These are phyloP conservation scores for Lepidium sativum DNA, from an alignment of 345 rosid species.

Conservation along the genomic window DNA sequence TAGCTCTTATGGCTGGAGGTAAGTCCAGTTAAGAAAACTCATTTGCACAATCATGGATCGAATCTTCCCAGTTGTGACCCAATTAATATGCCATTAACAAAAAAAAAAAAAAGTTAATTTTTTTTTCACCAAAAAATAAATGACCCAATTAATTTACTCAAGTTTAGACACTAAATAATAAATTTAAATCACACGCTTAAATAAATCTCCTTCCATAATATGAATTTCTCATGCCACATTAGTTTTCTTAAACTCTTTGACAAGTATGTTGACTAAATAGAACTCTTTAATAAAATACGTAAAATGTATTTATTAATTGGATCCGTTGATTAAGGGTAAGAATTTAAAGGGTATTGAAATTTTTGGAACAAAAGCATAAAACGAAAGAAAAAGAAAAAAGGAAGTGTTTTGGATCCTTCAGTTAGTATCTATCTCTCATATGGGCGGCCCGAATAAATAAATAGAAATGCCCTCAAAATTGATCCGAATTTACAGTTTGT, in stretches of 20 bases:
- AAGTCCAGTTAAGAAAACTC: too few relatives aligned
- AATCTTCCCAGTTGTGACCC: too few relatives aligned
- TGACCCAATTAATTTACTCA: too few relatives aligned
- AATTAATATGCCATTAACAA: too few relatives aligned
- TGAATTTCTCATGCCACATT: neutral
- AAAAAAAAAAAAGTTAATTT: too few relatives aligned
- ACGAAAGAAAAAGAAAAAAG: neutral
- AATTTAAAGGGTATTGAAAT: neutral
- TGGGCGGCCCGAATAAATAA: slow-evolving; percentile 36
- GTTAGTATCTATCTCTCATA: slow-evolving; percentile 17
- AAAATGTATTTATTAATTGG: neutral
- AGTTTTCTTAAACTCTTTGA: neutral
- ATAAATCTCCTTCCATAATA: too few relatives aligned
- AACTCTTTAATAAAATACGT: neutral
- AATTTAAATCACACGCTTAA: too few relatives aligned
- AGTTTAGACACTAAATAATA: too few relatives aligned
- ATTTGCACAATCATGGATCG: too few relatives aligned
- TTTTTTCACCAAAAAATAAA: too few relatives aligned
- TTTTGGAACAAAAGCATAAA: neutral
- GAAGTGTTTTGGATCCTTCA: slow-evolving; percentile 66
- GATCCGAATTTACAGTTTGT: slow-evolving; percentile 40
- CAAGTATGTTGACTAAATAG: neutral
- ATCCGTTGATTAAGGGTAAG: neutral
- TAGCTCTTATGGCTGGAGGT: too few relatives aligned
- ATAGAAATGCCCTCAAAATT: slow-evolving; percentile 22